Percentiles rank a stretch among this genome's conserved stretches.
Evolutionary conservation across 768 basidiomycete genomes (phyloP).

Genomic region (Sarcodon sp.): DNA sequence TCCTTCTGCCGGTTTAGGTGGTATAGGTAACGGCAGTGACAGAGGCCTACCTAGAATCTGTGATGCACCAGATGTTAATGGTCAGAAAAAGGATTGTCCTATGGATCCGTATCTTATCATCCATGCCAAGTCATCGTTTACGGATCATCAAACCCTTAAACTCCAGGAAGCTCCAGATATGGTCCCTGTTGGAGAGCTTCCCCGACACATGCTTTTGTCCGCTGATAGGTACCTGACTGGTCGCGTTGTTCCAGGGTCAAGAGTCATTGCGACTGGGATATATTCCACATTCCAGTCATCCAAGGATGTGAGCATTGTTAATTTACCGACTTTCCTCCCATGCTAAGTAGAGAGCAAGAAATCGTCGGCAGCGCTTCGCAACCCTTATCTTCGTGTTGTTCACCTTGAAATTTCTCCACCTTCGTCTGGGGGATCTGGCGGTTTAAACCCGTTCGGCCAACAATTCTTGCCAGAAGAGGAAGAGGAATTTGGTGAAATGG

Average conservation of each 20-base stretch:
- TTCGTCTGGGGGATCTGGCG: constrained; percentile 50
- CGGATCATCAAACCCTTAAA: constrained; percentile 93
- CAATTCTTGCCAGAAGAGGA: constrained; percentile 94
- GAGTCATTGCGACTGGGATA: constrained; percentile 90
- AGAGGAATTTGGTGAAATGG: constrained; percentile 90
- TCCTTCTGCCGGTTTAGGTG: constrained; percentile 69
- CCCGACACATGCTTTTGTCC: constrained; percentile 87
- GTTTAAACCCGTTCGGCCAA: constrained; percentile 74
- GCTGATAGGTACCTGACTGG: constrained; percentile 87
- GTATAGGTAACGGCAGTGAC: constrained; percentile 79
- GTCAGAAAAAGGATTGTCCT: constrained; percentile 91
- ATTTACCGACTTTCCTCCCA: not conserved
- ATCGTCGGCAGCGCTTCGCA: constrained; percentile 76
- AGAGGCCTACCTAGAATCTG: constrained; percentile 79
- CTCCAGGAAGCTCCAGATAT: constrained; percentile 98
- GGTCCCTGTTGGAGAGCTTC: constrained; percentile 98
- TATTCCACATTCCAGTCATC: constrained; percentile 92
- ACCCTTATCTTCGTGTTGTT: constrained; percentile 87
- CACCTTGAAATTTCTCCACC: constrained; percentile 87
- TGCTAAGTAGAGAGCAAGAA: constrained; percentile 29
- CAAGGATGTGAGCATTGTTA: constrained; percentile 49
- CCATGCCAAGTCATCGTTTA: constrained; percentile 87
- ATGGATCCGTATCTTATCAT: constrained; percentile 93
- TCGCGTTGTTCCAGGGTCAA: constrained; percentile 90
- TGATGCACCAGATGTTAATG: constrained; percentile 66